Evolutionary conservation across 78 protist species (phyloP), one percentile per base, ranked within the genome.

Genomic region (Chrysochromulina tobinii): DNA sequence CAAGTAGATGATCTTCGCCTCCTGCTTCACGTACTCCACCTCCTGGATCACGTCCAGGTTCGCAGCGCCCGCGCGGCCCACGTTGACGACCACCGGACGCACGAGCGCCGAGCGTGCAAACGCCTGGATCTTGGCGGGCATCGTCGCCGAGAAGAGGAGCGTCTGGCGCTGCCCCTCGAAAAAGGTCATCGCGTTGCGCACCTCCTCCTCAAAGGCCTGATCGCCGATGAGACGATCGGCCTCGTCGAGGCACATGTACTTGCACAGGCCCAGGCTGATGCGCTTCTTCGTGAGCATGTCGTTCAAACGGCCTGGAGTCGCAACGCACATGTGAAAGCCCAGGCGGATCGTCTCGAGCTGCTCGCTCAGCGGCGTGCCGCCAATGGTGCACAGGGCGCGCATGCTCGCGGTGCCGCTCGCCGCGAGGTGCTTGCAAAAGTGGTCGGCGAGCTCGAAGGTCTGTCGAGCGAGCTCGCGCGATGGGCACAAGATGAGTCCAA

Each of bases 381-480:
- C 96, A 38, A 94, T 95, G 89, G 86, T 48, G 23, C 91, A 93
- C 25, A 87, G 7, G 25, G 55, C 1, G 18, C 95, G 92, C 48
- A 95, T 89, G 27, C 21, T 38, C 9, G 94, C 88, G 20, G 0
- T 50, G 57, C 92, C 84, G 25, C 61, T 84, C 1, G 27, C 54
- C 51, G 6, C 6, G 25, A 93, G 27, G 27, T n/a, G 54, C 4
- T 3, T 0, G 48, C 64, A 21, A 87, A 90, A 57, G 51, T 17
- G n/a, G 25, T 8, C 5, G 20, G 79, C 88, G 12, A 87, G 67
- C 55, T 97, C 98, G 81, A 90, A 95, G 1, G 98, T 97, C 94
- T 98, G 99, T 50, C 95, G 21, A 21, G 99, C 99, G 27, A 98
- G 93, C 87, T 98, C 99, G 51, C 98, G 94, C 20, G 99, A 97